Evolutionary conservation across 2,329 filamentous ascomycete species (phyloP), one percentile per base, ranked within the genome.

Genomic region (Zymoseptoria passerinii): DNA sequence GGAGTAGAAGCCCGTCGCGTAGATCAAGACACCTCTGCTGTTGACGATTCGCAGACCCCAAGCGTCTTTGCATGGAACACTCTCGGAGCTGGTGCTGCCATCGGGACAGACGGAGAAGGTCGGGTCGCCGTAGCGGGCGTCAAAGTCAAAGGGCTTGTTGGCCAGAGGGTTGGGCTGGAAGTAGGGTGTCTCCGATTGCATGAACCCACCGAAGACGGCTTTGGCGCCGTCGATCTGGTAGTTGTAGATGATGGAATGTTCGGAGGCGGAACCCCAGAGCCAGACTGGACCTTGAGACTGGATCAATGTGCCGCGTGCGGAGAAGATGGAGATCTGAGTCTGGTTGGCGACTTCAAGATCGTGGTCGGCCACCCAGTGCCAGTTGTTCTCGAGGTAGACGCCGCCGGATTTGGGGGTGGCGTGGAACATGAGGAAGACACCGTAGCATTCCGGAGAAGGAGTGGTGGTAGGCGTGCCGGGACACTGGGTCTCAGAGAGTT

Each of bases 391-490:
- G 52, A 83, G 74, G 63, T 83, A 83, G 7, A 95, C 82, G 67
- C 90, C 92, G 62, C 91, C 89, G 52, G 76, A 76, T 1, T 77
- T 77, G 0, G 76, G 76, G 0, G 76, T 76, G 8, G 83, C 70
- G 63, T 84, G 80, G 29, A 84, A 68, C 55, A 80, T 69, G 50
- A 73, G 59, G 62, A 71, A 73, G 4, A 68, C 73, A 8, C 69
- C 71, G 16, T 68, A 61, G 58, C 72, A 74, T 10, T 90, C 90
- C 72, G 89, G 95, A 82, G 88, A 96, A n/a, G 52, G 54, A 10
- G 60, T 23, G 16, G 96, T 84, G 71, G 87, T 86, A 72, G 89
- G 86, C 89, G 90, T 95, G n/a, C 58, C 52, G 81, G 85, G 76
- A 95, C 95, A 64, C 56, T 62, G 52, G 54, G 61, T 60, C 75